These are phyloP conservation scores for Syzygium jambos DNA, from an alignment of 345 rosid species.

Conservation along the genomic window DNA sequence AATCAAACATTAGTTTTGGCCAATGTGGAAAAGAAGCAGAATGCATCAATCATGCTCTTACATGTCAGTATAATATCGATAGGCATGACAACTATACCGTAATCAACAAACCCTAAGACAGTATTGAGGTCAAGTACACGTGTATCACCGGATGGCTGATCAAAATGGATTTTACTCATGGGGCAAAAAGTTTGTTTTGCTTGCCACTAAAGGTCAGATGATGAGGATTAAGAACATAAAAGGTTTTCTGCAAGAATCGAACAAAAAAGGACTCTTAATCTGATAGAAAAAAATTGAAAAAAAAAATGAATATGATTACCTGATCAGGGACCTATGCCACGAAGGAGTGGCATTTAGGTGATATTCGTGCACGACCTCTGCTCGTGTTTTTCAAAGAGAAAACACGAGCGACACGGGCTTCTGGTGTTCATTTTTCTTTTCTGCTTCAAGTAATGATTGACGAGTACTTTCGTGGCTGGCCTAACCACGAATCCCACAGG, in stretches of 20 bases:
- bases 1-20: neutral
- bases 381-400: accelerated
- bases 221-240: neutral
- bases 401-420: accelerated
- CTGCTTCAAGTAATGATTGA: neutral
- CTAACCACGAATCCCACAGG: neutral
- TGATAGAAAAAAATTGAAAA: neutral
- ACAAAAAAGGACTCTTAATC: neutral
- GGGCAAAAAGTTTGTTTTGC: neutral
- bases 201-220: neutral
- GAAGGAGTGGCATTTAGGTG: neutral
- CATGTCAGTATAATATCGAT: neutral
- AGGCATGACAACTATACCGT: neutral
- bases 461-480: neutral
- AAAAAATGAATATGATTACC: neutral
- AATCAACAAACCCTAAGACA: neutral
- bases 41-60: neutral
- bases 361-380: neutral
- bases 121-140: neutral
- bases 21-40: neutral
- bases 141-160: neutral
- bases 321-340: neutral
- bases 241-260: neutral
- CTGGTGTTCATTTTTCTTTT: neutral
- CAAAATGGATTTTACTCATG: neutral